Base-by-base conservation (phyloP, 192 early-diverging fungal genomes). In the Spizellomyces punctatus region DNA sequence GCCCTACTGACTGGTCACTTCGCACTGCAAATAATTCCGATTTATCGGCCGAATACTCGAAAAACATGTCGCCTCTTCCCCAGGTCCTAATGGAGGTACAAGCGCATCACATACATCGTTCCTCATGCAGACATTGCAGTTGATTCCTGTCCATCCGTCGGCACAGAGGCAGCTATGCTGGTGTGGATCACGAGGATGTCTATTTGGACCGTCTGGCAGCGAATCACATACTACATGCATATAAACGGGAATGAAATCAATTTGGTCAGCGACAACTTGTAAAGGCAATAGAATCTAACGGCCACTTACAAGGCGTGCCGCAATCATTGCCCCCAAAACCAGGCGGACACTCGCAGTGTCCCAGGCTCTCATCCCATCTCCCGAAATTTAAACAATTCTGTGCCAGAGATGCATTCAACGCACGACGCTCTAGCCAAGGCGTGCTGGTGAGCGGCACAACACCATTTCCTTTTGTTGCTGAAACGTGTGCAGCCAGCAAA, bases 141-240 rank as follows among this genome's bases (percentile, higher is more conserved):
- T 97, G 75, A 93, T 93, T 50, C 95, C 95, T 48, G 86, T 89
- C 95, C 95, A 97, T 16, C 93, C 94, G 19, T 91, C 89, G 42
- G 87, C 78, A 72, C 95, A 97, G 45, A 89, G 80, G 67, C 94
- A 94, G 5, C 85, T 70, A 22, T 85, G 22, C 62, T 79, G 41
- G 45, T 73, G 63, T 14, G 74, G 58, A 16, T 6, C 43, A 0
- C 63, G 56, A 36, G 52, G 9, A 5, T 41, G 75, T 41, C 78
- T 64, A n/a, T 74, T 17, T 12, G 17, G 64, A 14, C 47, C 55
- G 67, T 89, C 89, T 0, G 88, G 71, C 7, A 92, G 83, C 43
- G 89, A 87, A 63, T 89, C 85, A 62, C 92, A 95, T 14, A 91
- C 91, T 94, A 81, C 41, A 36, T 36, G 27, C 27, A 36, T 64